Percentiles rank a stretch among this genome's conserved stretches.
Conservation (phyloP, 306 rosid genomes). For the Cicer yamashitae region DNA sequence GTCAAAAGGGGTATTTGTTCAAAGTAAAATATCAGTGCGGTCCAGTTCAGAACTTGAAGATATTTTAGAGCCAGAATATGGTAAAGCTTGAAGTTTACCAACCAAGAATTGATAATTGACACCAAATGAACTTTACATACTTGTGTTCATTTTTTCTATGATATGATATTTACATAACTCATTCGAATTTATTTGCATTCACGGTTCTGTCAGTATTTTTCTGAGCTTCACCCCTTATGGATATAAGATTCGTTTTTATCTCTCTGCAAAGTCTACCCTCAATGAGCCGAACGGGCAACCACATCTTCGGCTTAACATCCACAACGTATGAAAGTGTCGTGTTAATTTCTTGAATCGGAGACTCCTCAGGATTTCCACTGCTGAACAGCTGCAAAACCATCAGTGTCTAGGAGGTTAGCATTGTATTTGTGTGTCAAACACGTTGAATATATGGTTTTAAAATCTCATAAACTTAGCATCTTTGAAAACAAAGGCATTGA, state of each 20-base stretch:
- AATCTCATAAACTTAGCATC: conserved; percentile 19
- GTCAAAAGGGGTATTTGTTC: not conserved
- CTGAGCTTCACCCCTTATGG: conserved; percentile 69
- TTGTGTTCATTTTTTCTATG: conserved; percentile 32
- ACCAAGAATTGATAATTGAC: conserved; percentile 33
- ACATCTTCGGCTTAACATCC: conserved; percentile 85
- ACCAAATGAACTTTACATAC: conserved; percentile 1
- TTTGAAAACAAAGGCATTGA: conserved; percentile 22
- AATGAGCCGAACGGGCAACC: conserved; percentile 77
- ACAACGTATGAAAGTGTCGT: conserved; percentile 68
- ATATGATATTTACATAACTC: conserved; percentile 29
- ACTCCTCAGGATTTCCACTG: conserved; percentile 43
- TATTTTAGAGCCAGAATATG: not conserved
- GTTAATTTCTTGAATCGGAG: conserved; percentile 36
- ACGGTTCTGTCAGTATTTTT: conserved; percentile 40
- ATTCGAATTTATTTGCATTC: conserved; percentile 37
- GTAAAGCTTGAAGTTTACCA: conserved; percentile 2
- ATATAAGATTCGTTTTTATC: conserved; percentile 70
- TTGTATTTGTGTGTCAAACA: conserved; percentile 11
- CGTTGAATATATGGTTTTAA: conserved; percentile 21
- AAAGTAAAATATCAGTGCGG: conserved; percentile 8
- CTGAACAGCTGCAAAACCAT: conserved; percentile 62
- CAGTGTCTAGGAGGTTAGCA: conserved; percentile 25
- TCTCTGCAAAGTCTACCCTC: conserved; percentile 85
- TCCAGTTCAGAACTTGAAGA: conserved; percentile 15